Evolutionary conservation across 192 early-diverging fungal species (phyloP), one percentile per base, ranked within the genome.

Genomic region (Coemansia sp.): DNA sequence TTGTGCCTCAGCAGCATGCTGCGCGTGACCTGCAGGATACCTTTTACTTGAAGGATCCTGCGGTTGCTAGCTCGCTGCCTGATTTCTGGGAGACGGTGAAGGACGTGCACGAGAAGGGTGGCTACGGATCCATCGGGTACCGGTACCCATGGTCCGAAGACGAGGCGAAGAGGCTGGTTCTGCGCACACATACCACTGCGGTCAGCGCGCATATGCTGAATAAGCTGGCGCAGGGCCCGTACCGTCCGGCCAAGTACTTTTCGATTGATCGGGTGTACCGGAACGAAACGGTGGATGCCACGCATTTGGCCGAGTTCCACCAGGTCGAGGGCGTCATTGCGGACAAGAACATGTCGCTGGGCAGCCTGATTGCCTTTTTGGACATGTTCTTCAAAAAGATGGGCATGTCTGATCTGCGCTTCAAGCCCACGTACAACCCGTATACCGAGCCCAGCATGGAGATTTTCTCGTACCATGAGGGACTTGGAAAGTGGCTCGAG

Each of bases 371-470:
- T 80, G 94, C 94, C 60, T 90, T 94, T 66, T 85, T 99, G 86
- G 87, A 97, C 82, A 76, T 88, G 59, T 99, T 99, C 86, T 99
- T 95, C 83, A 82, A 90, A 65, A 99, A 97, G 86, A 93, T 99
- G 86, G 97, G 95, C 73, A 84, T 92, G 62, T 79, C 85, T 38
- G 92, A 91, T 67, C 88, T 99, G 55, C 90, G 94, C 60, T 99
- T 98, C 90, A 99, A 99, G 88, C 97, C 97, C 54, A 93, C 97
- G 4, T 99, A 95, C 84, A 99, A 99, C 81, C 97, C 97, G 53
- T 99, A 99, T 87, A 99, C 97, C 45, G 97, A 99, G 78, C 97
- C 97, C 37, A 92, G 89, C 65, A 93, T 99, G 94, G 97, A 99
- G 74, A 98, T 99, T 68, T 99, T 99, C 82, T 90, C 95, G 47